Conservation (phyloP, 1,284 basidiomycete genomes). For the Anthracocystis walkeri region DNA sequence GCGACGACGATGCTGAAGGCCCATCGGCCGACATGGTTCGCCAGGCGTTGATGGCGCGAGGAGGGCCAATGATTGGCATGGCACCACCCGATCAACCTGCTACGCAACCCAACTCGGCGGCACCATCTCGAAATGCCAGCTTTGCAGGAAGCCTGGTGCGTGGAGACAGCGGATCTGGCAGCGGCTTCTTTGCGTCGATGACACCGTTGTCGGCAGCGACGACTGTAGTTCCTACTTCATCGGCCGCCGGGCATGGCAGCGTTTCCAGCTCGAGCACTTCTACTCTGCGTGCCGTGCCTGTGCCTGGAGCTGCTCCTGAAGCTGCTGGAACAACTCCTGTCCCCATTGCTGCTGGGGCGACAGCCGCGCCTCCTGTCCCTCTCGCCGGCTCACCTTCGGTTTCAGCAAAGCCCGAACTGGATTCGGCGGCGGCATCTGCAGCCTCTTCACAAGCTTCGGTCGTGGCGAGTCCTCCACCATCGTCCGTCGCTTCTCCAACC, state of each 20-base stretch:
- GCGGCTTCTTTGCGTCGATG: constrained; percentile 33
- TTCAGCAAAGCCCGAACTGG: constrained; percentile 17
- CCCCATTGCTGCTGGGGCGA: not conserved
- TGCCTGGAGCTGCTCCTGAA: not conserved
- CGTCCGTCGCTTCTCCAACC: constrained; percentile 11
- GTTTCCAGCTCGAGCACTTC: constrained; percentile 39
- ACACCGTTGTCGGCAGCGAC: constrained; percentile 16
- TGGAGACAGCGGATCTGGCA: constrained; percentile 31
- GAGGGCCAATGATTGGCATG: constrained; percentile 44
- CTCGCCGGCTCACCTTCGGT: constrained; percentile 8
- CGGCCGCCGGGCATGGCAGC: constrained; percentile 27
- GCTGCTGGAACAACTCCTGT: constrained; percentile 1
- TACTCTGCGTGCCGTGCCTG: constrained; percentile 23
- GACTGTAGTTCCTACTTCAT: constrained; percentile 2
- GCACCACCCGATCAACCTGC: constrained; percentile 30
- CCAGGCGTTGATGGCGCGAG: constrained; percentile 42
- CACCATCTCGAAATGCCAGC: constrained; percentile 34
- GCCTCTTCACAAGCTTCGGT: constrained; percentile 26
- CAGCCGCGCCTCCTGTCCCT: constrained; percentile 10
- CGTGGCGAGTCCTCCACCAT: constrained; percentile 12
- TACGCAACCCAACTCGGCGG: constrained; percentile 30
- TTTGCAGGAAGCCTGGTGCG: constrained; percentile 24
- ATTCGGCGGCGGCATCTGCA: constrained; percentile 25
- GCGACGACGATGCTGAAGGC: constrained; percentile 38
- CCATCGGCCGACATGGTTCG: constrained; percentile 46